Evolutionary conservation across 306 rosid genomes (phyloP).

Genomic region (Quercus suber): DNA sequence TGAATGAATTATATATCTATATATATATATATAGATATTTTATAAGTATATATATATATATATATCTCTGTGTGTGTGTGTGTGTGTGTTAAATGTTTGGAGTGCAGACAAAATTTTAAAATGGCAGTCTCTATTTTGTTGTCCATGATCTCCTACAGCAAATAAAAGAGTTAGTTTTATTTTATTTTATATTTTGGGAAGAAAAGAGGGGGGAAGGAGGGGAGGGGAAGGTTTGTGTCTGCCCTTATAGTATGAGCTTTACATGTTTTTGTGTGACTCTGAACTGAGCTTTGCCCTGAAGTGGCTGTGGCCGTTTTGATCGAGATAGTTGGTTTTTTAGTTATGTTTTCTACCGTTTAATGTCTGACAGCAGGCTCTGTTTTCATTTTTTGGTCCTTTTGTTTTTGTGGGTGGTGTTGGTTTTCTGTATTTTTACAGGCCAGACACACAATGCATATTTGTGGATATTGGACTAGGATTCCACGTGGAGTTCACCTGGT

Average conservation of each 20-base stretch:
- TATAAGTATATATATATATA: too few relatives aligned
- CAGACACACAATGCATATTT: conserved; percentile 66
- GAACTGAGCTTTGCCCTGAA: not conserved
- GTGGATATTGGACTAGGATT: conserved; percentile 93
- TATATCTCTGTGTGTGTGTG: too few relatives aligned
- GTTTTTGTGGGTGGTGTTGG: not conserved
- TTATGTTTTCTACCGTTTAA: not conserved
- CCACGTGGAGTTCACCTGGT: conserved; percentile 94
- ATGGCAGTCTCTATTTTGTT: not conserved
- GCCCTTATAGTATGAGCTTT: not conserved
- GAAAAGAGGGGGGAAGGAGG: not conserved
- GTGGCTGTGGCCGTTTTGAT: not conserved
- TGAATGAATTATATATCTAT: not conserved
- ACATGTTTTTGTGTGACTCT: not conserved
- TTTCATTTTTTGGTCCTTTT: not conserved
- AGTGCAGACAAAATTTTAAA: not conserved
- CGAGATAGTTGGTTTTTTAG: not conserved
- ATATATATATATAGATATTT: too few relatives aligned
- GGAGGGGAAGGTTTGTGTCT: not conserved
- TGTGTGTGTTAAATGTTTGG: not conserved
- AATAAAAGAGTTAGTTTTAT: not conserved
- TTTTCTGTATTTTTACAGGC: conserved; percentile 41
- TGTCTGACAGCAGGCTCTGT: not conserved
- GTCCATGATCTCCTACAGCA: not conserved
- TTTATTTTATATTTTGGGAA: not conserved